These are phyloP conservation scores for Penicillium paxilli DNA, from an alignment of 495 filamentous ascomycete species.

Conservation along the genomic window DNA sequence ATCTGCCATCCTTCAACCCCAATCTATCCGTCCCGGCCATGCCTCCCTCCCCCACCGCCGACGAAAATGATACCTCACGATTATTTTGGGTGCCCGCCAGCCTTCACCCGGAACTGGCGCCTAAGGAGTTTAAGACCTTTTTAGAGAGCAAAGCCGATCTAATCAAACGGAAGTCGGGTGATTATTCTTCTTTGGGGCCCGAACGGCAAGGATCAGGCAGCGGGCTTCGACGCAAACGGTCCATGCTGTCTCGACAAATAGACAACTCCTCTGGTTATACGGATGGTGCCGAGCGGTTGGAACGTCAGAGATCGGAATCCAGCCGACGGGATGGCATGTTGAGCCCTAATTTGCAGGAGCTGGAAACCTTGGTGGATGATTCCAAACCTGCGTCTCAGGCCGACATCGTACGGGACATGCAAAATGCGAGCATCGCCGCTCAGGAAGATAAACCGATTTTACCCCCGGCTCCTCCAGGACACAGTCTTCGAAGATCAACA, in stretches of 20 bases:
- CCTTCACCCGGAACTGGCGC: constrained; percentile 91
- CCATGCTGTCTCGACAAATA: constrained; percentile 92
- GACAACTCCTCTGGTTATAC: constrained; percentile 73
- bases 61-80: constrained; percentile 84
- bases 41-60: constrained; percentile 68
- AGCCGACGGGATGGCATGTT: constrained; percentile 53
- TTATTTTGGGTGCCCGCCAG: constrained; percentile 96
- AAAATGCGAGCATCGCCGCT: constrained; percentile 49
- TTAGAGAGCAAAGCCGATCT: constrained; percentile 88
- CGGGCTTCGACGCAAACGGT: constrained; percentile 82
- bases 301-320: constrained; percentile 68
- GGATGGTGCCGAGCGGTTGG: constrained; percentile 85
- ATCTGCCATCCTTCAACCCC: constrained; percentile 80
- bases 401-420: constrained; percentile 34
- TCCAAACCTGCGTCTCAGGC: constrained; percentile 56
- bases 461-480: constrained; percentile 67
- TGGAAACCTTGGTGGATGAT: constrained; percentile 82
- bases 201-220: constrained; percentile 60
- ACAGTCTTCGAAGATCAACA: constrained; percentile 83
- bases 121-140: constrained; percentile 95
- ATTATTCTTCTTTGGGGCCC: constrained; percentile 61
- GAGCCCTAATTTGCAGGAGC: constrained; percentile 60
- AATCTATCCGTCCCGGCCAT: constrained; percentile 64
- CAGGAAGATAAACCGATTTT: constrained; percentile 88
- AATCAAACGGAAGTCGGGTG: constrained; percentile 81